Conservation (phyloP, 805 yeast species). For the Schwanniomyces pseudopolymorphus region DNA sequence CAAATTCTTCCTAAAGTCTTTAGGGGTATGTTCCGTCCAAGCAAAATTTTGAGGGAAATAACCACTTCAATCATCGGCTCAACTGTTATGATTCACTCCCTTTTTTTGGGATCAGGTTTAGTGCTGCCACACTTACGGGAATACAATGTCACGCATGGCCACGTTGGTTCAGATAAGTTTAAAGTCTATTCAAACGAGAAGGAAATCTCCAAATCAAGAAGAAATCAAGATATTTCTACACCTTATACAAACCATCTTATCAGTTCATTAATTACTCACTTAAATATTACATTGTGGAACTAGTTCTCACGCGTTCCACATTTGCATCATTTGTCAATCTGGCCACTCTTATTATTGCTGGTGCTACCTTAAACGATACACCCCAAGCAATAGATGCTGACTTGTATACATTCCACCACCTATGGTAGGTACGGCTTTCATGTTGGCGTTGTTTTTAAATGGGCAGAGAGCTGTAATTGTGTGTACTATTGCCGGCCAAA, state of each 20-base stretch:
- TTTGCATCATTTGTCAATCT: slow-evolving; percentile 86
- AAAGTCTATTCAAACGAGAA: slow-evolving; percentile 5
- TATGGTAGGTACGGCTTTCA: slow-evolving; percentile 80
- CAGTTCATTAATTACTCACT: slow-evolving; percentile 73
- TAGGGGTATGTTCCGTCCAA: slow-evolving; percentile 46
- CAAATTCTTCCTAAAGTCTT: slow-evolving; percentile 31
- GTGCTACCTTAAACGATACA: slow-evolving; percentile 69
- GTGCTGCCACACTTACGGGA: slow-evolving; percentile 50
- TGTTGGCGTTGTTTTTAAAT: slow-evolving; percentile 77
- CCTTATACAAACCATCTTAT: slow-evolving; percentile 64
- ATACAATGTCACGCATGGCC: slow-evolving; percentile 39
- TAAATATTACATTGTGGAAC: slow-evolving; percentile 70
- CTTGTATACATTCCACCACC: slow-evolving; percentile 76
- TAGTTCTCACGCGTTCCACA: slow-evolving; percentile 67
- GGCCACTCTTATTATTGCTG: slow-evolving; percentile 79
- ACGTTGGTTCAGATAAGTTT: slow-evolving; percentile 20
- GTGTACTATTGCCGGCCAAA: slow-evolving; percentile 91
- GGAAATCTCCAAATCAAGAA: slow-evolving; percentile 5
- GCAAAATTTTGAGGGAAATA: slow-evolving; percentile 41
- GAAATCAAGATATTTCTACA: slow-evolving; percentile 32
- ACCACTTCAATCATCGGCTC: slow-evolving; percentile 51
- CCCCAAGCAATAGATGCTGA: slow-evolving; percentile 80
- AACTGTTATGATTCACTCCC: slow-evolving; percentile 53
- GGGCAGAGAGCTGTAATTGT: slow-evolving; percentile 93
- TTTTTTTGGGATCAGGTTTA: slow-evolving; percentile 48